A percentile compares a stretch with the other conserved stretches of the same genome.
These are phyloP conservation scores for Rostrohypoxylon terebratum DNA, from an alignment of 495 filamentous ascomycete genomes.

Conservation along the genomic window DNA sequence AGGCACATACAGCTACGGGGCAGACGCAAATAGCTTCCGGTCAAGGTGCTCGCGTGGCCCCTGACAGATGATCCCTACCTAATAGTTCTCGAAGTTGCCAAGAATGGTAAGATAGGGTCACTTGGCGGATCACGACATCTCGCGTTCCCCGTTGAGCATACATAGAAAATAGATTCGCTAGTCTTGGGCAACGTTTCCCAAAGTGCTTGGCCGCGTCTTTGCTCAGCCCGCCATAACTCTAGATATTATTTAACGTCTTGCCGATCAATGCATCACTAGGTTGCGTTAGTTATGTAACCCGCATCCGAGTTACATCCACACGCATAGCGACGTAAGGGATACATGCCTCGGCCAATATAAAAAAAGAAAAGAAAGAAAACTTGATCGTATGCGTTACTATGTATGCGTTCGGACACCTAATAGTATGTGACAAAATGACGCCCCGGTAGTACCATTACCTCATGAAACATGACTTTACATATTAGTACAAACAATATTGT, in stretches of 20 bases:
- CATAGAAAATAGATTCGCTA: constrained; percentile 24
- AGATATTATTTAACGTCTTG: constrained; percentile 6
- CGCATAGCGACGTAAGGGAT: constrained; percentile 19
- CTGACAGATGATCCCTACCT: constrained; percentile 43
- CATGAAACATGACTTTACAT: constrained; percentile 3
- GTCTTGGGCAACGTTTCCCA: constrained; percentile 13
- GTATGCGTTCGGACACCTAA: no score
- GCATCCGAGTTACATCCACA: background rate
- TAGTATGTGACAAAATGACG: constrained; percentile 3
- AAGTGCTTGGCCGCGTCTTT: background rate
- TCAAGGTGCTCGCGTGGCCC: constrained; percentile 19
- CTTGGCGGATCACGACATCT: constrained; percentile 47
- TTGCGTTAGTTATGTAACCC: constrained; percentile 18
- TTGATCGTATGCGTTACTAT: background rate
- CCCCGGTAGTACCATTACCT: background rate
- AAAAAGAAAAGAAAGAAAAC: constrained; percentile 7
- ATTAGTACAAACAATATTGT: constrained; percentile 6
- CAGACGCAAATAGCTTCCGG: constrained; percentile 29
- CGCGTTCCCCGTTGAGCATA: constrained; percentile 20
- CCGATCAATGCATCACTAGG: constrained; percentile 38
- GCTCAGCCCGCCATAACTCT: constrained; percentile 26
- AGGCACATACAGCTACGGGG: background rate
- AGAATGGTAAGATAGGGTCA: constrained; percentile 44
- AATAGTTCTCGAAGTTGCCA: constrained; percentile 12
- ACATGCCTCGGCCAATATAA: background rate